A percentile compares a stretch with the other conserved stretches of the same genome.
phyloP scores from a whole-genome alignment of 108 stramenopile genomes.

The Parmales sp. region DNA sequence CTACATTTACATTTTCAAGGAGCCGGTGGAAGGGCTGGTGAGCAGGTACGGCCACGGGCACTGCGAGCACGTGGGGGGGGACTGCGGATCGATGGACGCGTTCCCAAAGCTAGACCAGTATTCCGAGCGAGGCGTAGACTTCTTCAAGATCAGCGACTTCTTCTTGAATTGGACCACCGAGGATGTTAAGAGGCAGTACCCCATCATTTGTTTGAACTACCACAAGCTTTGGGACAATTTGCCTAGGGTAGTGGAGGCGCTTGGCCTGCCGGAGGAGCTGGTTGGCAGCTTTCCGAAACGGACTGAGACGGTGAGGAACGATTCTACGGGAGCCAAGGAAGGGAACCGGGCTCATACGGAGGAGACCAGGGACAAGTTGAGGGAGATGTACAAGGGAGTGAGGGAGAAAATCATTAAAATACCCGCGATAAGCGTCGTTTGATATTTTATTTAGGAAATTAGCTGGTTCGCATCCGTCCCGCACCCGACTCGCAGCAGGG shows the following conservation, averaged over 20 bases:
- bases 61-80: conserved; percentile 25
- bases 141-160: conserved; percentile 15
- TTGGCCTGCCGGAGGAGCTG: conserved; percentile 18
- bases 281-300: conserved; percentile 15
- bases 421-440: neutral
- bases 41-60: conserved; percentile 23
- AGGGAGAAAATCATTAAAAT: neutral
- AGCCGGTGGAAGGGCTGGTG: conserved; percentile 26
- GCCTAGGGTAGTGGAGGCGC: conserved; percentile 22
- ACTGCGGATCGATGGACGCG: conserved; percentile 15
- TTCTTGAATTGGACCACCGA: conserved; percentile 26
- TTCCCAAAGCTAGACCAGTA: conserved; percentile 24
- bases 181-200: conserved; percentile 12
- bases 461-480: neutral
- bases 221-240: conserved; percentile 33
- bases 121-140: conserved; percentile 20
- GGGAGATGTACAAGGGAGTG: neutral
- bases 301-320: conserved; percentile 30
- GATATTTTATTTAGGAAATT: neutral
- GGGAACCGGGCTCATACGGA: conserved; percentile 7
- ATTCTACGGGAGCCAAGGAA: conserved; percentile 17
- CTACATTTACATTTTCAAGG: conserved; percentile 28
- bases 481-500: too few relatives aligned
- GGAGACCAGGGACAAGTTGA: neutral
- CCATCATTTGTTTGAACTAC: conserved; percentile 26